Base-by-base conservation (phyloP, 1,284 basidiomycete species). In the Leccinum insolens region DNA sequence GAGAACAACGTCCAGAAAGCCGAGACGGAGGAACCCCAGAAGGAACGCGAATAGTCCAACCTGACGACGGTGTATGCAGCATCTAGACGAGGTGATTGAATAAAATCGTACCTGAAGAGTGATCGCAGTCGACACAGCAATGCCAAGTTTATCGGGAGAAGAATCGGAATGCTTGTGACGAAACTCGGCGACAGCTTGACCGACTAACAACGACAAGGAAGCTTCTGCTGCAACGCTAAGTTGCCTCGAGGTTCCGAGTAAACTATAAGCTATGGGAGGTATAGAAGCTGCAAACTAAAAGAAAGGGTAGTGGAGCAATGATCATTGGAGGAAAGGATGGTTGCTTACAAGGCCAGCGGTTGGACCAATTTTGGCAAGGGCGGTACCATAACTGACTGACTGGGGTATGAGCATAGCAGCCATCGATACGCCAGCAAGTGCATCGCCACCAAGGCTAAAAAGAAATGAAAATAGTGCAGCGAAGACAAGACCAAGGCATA, bases 1-100 rank as follows among this genome's bases (percentile, higher is more conserved):
- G n/a, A 98, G 86, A 3, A 98, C 92, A 17, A 98, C 96, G 78
- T 98, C 96, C 64, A 98, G 88, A 80, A 98, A 98, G 1, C 96
- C 96, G 1, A 98, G 84, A 20, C 95, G 87, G 75, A 97, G 90
- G 69, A 98, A 87, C 7, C 96, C 96, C 41, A 98, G 85, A 11
- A 93, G 77, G 72, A 95, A 95, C 1, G 94, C 92, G 72, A 98
- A 92, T 34, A 96, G 73, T n/a, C 95, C 95, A 68, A 90, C 91
- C 90, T 95, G 28, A 61, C 25, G 63, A 41, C 39, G 14, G 59
- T 62, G 25, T 61, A 17, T 25, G 67, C 14, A 65, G 62, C 6
- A 15, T 46, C 3, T 20, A 12, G 39, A 44, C n/a, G 28, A 44
- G 39, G 58, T 17, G n/a, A 61, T 12, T 15, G 17, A 28, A 28